A percentile compares a stretch with the other conserved stretches of the same genome.
Evolutionary conservation across 257 asterid genomes (phyloP).

Genomic region (Catharanthus roseus): DNA sequence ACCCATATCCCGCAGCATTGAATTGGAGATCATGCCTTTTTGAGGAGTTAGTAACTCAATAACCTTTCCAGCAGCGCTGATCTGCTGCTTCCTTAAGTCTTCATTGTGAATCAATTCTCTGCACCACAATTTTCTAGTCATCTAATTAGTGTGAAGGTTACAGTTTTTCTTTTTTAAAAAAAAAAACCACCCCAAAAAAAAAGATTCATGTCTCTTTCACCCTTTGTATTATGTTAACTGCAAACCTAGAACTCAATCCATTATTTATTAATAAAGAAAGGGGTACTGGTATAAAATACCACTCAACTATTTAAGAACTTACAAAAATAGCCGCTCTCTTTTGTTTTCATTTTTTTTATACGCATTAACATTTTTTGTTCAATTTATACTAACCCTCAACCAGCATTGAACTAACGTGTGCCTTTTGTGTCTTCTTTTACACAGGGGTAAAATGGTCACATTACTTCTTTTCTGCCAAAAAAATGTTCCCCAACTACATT

Average conservation of each 20-base stretch:
- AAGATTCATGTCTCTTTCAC: background rate
- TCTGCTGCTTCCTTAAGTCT: conserved; percentile 54
- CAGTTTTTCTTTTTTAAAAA: no score
- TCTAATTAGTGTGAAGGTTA: background rate
- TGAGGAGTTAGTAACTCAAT: conserved; percentile 43
- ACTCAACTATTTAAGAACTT: no score
- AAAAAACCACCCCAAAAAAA: background rate
- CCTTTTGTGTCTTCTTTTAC: no score
- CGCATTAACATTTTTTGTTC: no score
- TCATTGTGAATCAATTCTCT: conserved; percentile 55
- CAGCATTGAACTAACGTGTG: no score
- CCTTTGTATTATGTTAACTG: background rate
- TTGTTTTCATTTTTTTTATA: no score
- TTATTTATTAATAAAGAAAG: background rate
- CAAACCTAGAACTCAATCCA: background rate
- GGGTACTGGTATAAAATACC: no score
- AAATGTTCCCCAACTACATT: no score
- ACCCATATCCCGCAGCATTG: conserved; percentile 14
- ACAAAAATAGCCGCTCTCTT: no score
- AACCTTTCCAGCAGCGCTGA: conserved; percentile 52
- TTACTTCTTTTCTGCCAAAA: no score
- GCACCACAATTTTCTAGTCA: conserved; percentile 15
- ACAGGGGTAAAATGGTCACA: no score
- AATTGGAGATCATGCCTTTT: conserved; percentile 15
- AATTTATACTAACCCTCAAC: no score